These are phyloP conservation scores for Penicillium sp. DNA, from an alignment of 2,329 filamentous ascomycete genomes.

Conservation along the genomic window DNA sequence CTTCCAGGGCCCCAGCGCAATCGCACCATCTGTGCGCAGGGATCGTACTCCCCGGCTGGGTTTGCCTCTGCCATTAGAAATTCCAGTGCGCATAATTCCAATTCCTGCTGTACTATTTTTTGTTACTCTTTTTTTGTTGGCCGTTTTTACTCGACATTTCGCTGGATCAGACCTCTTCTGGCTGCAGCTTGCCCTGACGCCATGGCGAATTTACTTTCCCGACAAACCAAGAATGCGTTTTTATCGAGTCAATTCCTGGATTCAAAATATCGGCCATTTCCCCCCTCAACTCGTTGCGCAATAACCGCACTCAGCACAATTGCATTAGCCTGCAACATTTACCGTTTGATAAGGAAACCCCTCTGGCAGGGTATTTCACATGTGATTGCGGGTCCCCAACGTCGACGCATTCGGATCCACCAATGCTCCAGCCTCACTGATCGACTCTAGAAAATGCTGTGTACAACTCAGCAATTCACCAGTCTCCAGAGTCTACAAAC, in stretches of 20 bases:
- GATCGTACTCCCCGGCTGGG: conserved; percentile 8
- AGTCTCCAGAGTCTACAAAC: too few relatives aligned
- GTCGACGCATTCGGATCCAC: conserved; percentile 22
- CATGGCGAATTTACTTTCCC: conserved; percentile 12
- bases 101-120: not conserved
- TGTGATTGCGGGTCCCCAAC: conserved; percentile 42
- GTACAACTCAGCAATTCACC: too few relatives aligned
- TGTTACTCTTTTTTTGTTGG: not conserved
- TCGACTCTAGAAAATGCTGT: not conserved
- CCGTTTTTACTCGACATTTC: conserved; percentile 10
- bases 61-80: not conserved
- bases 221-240: not conserved
- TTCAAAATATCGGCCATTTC: not conserved
- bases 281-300: not conserved
- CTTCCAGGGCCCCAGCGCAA: conserved; percentile 20
- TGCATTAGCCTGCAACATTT: conserved; percentile 11
- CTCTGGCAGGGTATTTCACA: conserved; percentile 29
- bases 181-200: conserved; percentile 13
- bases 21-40: conserved; percentile 25
- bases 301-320: conserved; percentile 6
- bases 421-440: conserved; percentile 6
- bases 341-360: conserved; percentile 23
- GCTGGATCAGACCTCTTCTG: not conserved
- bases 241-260: not conserved
- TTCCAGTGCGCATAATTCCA: conserved; percentile 3